Conservation (phyloP, 305 asterid genomes). For the Fraxinus albicans region DNA sequence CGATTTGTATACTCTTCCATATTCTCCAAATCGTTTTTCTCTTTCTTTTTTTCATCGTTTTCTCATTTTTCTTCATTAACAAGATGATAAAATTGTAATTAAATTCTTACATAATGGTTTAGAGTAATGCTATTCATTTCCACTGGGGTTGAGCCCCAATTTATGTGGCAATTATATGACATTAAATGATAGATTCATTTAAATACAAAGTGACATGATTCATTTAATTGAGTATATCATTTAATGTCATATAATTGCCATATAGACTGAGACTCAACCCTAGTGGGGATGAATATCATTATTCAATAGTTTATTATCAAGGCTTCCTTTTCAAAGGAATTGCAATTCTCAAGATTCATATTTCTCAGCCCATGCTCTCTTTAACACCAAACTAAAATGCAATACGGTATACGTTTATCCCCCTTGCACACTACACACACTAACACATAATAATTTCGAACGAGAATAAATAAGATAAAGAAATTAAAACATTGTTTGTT, state of each 20-base stretch:
- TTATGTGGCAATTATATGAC: too few relatives aligned
- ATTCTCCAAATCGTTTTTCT: neutral
- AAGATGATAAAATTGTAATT: neutral
- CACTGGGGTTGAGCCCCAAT: too few relatives aligned
- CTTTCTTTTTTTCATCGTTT: neutral
- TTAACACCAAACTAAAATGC: neutral
- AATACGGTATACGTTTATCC: neutral
- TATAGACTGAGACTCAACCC: too few relatives aligned
- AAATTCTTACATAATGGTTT: too few relatives aligned
- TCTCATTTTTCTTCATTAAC: neutral
- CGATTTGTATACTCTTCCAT: neutral
- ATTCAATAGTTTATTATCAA: neutral
- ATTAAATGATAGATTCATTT: too few relatives aligned
- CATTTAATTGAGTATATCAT: too few relatives aligned
- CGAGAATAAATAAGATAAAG: neutral
- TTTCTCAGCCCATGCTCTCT: neutral
- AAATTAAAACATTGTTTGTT: neutral
- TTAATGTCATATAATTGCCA: too few relatives aligned
- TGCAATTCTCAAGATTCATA: neutral
- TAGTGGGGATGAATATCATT: too few relatives aligned
- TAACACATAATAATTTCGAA: neutral
- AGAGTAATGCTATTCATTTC: too few relatives aligned
- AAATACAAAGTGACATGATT: too few relatives aligned
- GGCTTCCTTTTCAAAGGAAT: neutral
- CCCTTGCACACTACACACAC: slow-evolving; percentile 3